Evolutionary conservation across 345 rosid genomes (phyloP), one percentile per base, ranked within the genome.

Genomic region (Sisymbrium irio): DNA sequence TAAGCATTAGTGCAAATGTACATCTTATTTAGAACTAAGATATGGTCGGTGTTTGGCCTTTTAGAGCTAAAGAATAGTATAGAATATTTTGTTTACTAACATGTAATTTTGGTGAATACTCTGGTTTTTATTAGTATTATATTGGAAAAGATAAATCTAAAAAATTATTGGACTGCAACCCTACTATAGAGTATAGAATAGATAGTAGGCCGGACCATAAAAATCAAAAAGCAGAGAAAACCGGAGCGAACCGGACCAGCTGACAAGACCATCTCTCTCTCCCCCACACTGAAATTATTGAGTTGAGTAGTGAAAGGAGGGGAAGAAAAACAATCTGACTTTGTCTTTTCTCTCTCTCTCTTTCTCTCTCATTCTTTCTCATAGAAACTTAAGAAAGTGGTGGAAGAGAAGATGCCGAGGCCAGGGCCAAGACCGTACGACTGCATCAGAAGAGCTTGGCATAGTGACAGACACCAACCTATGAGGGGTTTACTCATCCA

Each of bases 341-440:
- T 53, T 51, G 45, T 67, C 46, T 59, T 17, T 14, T 75, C 78
- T 60, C 55, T 74, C n/a, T 50, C 14, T 49, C 28, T 47, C 33
- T 22, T 3, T 22, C 25, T 22, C 28, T 27, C 20, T 19, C 53
- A 18, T 6, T 46, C 57, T 51, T 27, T 51, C 68, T 46, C 39
- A 51, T n/a, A 28, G 40, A 15, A 39, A 18, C 51, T 41, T 5
- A 50, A 19, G 55, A 58, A 45, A 47, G 67, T 60, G 73, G 64
- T 68, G 45, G 49, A 11, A 22, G 47, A 39, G 75, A 79, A 87
- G 92, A 94, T 91, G 97, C 95, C 95, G 54, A 85, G 92, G 74
- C 96, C 97, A 13, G 96, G 97, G 55, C 98, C 96, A 37, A 87
- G 96, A 77, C 97, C 98, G 20, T 94, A 89, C 71, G 98, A 91